Evolutionary conservation across 2,329 filamentous ascomycete genomes (phyloP).

Genomic region (Penicillium sp.): DNA sequence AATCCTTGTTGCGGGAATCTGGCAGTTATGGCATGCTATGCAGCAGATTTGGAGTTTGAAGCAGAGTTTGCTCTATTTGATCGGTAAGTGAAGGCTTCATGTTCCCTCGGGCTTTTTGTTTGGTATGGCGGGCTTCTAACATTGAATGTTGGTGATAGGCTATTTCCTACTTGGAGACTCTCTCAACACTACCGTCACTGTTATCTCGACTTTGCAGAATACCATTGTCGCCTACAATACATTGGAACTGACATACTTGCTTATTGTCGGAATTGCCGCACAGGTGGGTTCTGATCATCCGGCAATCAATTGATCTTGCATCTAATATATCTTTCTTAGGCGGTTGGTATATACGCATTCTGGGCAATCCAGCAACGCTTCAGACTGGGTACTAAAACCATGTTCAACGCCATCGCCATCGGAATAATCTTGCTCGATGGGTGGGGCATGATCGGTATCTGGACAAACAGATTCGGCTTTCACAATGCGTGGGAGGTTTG

Average conservation of each 20-base stretch:
- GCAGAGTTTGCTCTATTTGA: constrained; percentile 65
- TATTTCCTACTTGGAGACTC: constrained; percentile 71
- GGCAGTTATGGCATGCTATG: constrained; percentile 60
- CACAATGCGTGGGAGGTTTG: constrained; percentile 56
- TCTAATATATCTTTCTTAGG: constrained; percentile 22
- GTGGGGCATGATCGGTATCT: constrained; percentile 61
- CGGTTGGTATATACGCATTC: constrained; percentile 60
- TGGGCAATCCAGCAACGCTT: constrained; percentile 63
- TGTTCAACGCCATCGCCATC: constrained; percentile 66
- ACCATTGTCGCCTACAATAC: constrained; percentile 64
- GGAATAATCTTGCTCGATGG: constrained; percentile 59
- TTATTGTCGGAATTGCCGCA: constrained; percentile 64
- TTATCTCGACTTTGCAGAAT: constrained; percentile 66
- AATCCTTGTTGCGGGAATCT: constrained; percentile 58
- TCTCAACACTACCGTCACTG: constrained; percentile 68
- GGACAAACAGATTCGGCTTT: constrained; percentile 55
- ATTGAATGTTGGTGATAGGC: constrained; percentile 27
- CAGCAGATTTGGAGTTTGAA: constrained; percentile 63
- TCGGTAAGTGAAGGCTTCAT: constrained; percentile 45
- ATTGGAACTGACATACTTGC: constrained; percentile 63
- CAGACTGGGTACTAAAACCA: constrained; percentile 61
- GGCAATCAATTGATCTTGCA: too few species aligned
- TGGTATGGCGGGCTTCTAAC: neutral
- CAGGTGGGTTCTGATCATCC: constrained; percentile 47
- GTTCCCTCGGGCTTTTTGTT: neutral